These are phyloP conservation scores for Coccomyxa subellipsoidea DNA, from an alignment of 163 green algal species.

Conservation along the genomic window DNA sequence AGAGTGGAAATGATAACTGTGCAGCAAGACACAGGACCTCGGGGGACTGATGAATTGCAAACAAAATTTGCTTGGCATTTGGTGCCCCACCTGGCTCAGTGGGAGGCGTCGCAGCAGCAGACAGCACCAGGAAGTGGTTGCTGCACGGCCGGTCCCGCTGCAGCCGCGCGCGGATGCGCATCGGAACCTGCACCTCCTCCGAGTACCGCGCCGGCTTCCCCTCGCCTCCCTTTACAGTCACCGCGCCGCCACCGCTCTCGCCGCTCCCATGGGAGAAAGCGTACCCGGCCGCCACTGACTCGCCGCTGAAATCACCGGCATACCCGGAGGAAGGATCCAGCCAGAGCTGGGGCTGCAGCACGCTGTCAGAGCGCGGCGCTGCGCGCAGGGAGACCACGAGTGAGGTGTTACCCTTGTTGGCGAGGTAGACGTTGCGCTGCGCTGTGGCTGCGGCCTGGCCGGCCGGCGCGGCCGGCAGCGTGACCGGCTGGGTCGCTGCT, in stretches of 20 bases:
- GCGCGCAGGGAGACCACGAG: not conserved
- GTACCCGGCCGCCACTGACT: not conserved
- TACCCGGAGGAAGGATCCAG: not conserved
- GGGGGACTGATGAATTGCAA: not conserved
- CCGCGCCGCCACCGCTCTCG: not conserved
- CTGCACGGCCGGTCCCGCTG: not conserved
- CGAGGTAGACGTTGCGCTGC: not conserved
- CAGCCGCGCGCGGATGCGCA: not conserved
- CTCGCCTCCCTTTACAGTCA: not conserved
- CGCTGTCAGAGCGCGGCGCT: not conserved
- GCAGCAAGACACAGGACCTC: not conserved
- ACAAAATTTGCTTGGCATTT: not conserved
- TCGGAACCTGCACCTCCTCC: not conserved
- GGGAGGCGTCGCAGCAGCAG: not conserved
- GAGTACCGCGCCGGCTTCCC: not conserved
- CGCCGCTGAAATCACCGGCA: not conserved
- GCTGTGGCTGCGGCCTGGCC: not conserved
- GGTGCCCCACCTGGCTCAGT: not conserved
- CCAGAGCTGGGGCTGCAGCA: not conserved
- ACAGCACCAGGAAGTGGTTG: not conserved
- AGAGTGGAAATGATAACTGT: no score
- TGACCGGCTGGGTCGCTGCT: not conserved
- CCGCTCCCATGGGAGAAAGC: not conserved
- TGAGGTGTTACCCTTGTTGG: not conserved
- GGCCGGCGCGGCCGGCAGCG: not conserved